Evolutionary conservation across 2,329 filamentous ascomycete genomes (phyloP).

Genomic region (Aspergillus caelatus): DNA sequence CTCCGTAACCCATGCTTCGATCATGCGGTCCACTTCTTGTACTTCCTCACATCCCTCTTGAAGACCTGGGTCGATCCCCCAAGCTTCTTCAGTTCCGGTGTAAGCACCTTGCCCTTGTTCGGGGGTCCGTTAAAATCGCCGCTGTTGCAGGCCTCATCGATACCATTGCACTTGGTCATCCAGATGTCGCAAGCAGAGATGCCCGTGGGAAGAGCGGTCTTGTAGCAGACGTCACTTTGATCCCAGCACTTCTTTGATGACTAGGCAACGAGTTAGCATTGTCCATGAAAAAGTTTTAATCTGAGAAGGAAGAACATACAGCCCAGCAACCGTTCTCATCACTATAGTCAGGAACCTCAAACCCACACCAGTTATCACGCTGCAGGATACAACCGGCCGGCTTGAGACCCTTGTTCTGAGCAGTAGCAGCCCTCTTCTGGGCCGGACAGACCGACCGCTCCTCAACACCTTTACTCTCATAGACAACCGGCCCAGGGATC

Average conservation of each 20-base stretch:
- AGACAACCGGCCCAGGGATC: conserved; percentile 62
- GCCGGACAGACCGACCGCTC: conserved; percentile 12
- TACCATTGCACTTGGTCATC: conserved; percentile 61
- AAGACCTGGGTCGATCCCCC: conserved; percentile 5
- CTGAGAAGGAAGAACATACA: conserved; percentile 28
- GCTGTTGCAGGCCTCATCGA: conserved; percentile 46
- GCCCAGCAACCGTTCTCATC: conserved; percentile 63
- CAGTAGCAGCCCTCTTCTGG: conserved; percentile 7
- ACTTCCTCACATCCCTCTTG: background rate
- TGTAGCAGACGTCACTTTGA: conserved; percentile 64
- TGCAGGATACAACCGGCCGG: conserved; percentile 62
- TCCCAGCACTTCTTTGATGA: conserved; percentile 59
- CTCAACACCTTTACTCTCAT: conserved; percentile 40
- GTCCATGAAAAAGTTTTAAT: background rate
- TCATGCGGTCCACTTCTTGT: background rate
- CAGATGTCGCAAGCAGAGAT: conserved; percentile 62
- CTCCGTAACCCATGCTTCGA: background rate
- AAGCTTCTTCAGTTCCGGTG: conserved; percentile 19
- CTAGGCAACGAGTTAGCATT: conserved; percentile 15
- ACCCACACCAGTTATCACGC: conserved; percentile 74
- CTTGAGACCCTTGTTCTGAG: conserved; percentile 54
- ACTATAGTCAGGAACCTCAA: conserved; percentile 61
- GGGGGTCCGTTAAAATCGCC: conserved; percentile 48
- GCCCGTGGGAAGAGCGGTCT: conserved; percentile 61
- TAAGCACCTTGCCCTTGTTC: conserved; percentile 45